Base-by-base conservation (phyloP, 2,329 filamentous ascomycete genomes). In the Penicillium sclerotigenum region DNA sequence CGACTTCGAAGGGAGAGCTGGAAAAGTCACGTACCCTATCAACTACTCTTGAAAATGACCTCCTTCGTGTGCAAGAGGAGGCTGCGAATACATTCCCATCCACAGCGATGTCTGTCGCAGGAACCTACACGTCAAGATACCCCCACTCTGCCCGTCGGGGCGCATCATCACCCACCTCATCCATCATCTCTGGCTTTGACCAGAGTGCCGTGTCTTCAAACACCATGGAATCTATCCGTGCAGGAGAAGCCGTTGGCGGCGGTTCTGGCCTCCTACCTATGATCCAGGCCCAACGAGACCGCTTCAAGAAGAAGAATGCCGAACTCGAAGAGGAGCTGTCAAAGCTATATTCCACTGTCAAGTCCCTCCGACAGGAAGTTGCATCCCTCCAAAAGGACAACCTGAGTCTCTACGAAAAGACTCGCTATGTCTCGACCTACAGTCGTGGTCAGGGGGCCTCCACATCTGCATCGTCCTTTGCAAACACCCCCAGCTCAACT, bases 131-230 rank as follows among this genome's bases (percentile, higher is more conserved):
- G 49, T 93, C 89, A 22, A 85, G 89, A 47, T 89, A 91, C 68
- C 87, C 89, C 2, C 86, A 85, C 63, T 86, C 89, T 37, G 83
- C 89, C 47, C 84, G 86, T 66, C 85, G 88, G 29, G 84, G 87
- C 38, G 79, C 81, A 47, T 84, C 88, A 16, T 97, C 94, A 3
- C 95, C 94, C 0, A 97, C 94, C 1, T 97, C 93, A 4, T 97
- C 93, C 20, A 97, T 99, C 67, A 97, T 99, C 66, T 97, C 92
- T 58, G 94, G 94, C n/a, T 91, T 97, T 69, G 90, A 96, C 68
- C 87, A 89, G 22, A 82, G 84, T 41, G 79, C 78, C 40, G 72
- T 75, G 46, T 78, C 75, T 20, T 71, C 72, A 34, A 77, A 76
- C 36, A 80, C 79, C 14, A 77, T 87, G 62, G 84, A 87, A 37